A percentile compares a stretch with the other conserved stretches of the same genome.
Conservation (phyloP, 805 yeast species). For the Yarrowia sp. region DNA sequence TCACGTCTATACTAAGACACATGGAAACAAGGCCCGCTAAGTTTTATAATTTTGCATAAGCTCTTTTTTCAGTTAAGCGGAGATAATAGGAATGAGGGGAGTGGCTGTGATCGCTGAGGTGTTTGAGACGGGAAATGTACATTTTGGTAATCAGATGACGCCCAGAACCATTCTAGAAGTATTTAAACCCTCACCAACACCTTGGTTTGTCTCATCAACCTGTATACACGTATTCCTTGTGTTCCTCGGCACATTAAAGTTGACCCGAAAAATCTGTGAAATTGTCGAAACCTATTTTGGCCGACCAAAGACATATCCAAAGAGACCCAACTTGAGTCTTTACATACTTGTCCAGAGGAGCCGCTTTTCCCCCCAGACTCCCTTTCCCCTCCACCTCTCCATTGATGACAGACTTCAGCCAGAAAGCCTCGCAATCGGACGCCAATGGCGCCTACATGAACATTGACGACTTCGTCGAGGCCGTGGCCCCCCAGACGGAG, state of each 20-base stretch:
- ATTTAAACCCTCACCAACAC: too few species aligned
- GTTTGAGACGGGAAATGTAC: not conserved
- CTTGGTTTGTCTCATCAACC: too few species aligned
- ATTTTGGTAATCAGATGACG: not conserved
- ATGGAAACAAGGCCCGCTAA: constrained; percentile 11
- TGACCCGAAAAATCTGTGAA: constrained; percentile 39
- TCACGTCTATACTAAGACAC: constrained; percentile 1
- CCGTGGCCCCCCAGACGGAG: constrained; percentile 55
- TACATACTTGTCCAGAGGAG: not conserved
- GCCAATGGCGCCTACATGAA: constrained; percentile 44
- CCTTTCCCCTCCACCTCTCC: not conserved
- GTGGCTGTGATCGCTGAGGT: too few species aligned
- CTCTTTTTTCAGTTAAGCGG: constrained; percentile 32
- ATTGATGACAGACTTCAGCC: constrained; percentile 27
- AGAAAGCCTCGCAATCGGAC: constrained; percentile 38
- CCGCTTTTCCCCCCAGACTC: not conserved
- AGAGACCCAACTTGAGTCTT: not conserved
- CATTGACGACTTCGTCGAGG: constrained; percentile 54
- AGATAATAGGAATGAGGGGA: constrained; percentile 34
- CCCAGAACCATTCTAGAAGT: too few species aligned
- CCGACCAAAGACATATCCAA: not conserved
- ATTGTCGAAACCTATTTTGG: constrained; percentile 36
- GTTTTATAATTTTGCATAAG: constrained; percentile 29
- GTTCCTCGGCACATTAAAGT: constrained; percentile 34
- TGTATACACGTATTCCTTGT: too few species aligned